phyloP scores from a whole-genome alignment of 2,329 filamentous ascomycete species.

The Emydomyces testavorans region DNA sequence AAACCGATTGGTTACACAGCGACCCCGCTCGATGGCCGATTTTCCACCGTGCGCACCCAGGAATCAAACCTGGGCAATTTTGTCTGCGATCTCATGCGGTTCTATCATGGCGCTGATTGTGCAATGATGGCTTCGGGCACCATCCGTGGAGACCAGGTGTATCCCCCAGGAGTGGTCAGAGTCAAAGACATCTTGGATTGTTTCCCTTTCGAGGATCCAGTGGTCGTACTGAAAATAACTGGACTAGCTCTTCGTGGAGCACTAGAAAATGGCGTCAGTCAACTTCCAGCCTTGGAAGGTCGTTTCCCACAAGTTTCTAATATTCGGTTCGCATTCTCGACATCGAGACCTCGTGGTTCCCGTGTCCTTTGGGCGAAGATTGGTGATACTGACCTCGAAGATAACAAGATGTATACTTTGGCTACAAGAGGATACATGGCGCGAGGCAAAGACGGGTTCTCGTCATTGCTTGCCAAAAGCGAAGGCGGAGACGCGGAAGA shows the following conservation, averaged over 20 bases:
- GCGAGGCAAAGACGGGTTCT: constrained; percentile 75
- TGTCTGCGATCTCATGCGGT: constrained; percentile 81
- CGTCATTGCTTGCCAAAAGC: constrained; percentile 59
- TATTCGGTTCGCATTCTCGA: constrained; percentile 63
- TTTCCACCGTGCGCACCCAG: constrained; percentile 62
- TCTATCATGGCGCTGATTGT: constrained; percentile 70
- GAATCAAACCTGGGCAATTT: constrained; percentile 87
- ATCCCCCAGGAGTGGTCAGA: constrained; percentile 64
- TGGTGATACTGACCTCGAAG: constrained; percentile 49
- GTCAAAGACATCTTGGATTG: constrained; percentile 77
- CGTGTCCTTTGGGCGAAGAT: constrained; percentile 55
- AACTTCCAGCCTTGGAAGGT: constrained; percentile 72
- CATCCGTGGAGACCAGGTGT: constrained; percentile 78
- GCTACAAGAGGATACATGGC: constrained; percentile 83
- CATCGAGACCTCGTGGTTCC: constrained; percentile 46
- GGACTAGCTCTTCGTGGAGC: constrained; percentile 67
- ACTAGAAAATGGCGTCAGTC: constrained; percentile 69
- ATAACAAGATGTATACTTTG: constrained; percentile 55
- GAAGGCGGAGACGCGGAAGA: constrained; percentile 68
- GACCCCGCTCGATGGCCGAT: constrained; percentile 71
- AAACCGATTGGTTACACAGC: constrained; percentile 76
- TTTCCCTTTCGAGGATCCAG: constrained; percentile 86
- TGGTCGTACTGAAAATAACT: constrained; percentile 61
- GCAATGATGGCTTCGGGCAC: constrained; percentile 76
- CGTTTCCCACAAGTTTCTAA: constrained; percentile 81